Conservation (phyloP, 1,284 basidiomycete species). For the Xerocomus nothofagi region DNA sequence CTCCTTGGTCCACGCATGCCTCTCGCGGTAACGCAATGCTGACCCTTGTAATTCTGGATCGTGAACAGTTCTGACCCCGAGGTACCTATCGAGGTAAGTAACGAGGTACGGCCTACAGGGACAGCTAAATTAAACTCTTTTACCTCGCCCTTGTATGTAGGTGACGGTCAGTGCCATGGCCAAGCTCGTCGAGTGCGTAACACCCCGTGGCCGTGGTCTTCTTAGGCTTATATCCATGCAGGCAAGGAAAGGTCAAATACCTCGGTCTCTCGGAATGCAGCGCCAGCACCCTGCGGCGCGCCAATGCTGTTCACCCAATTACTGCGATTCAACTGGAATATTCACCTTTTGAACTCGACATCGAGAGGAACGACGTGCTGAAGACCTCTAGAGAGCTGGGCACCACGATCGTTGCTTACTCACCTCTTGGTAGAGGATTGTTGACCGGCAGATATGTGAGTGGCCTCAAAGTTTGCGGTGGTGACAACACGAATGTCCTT, state of each 20-base stretch:
- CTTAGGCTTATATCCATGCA: background rate
- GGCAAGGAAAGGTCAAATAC: slow-evolving; percentile 43
- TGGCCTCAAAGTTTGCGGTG: background rate
- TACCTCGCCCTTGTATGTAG: slow-evolving; percentile 11
- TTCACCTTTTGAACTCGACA: slow-evolving; percentile 42
- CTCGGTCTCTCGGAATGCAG: slow-evolving; percentile 49
- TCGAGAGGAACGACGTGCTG: slow-evolving; percentile 32
- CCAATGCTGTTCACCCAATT: slow-evolving; percentile 41
- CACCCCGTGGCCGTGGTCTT: background rate
- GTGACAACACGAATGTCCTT: background rate
- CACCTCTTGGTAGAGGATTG: slow-evolving; percentile 45
- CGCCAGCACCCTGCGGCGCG: slow-evolving; percentile 45
- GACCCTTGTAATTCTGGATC: background rate
- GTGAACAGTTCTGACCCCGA: slow-evolving; percentile 18
- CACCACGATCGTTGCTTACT: slow-evolving; percentile 42
- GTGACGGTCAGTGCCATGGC: slow-evolving; percentile 36
- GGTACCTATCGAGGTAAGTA: slow-evolving; percentile 21
- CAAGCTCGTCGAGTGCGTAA: slow-evolving; percentile 35
- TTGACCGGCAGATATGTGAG: slow-evolving; percentile 42
- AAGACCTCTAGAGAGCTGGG: slow-evolving; percentile 32
- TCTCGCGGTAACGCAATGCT: background rate
- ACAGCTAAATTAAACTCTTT: background rate
- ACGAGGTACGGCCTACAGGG: background rate
- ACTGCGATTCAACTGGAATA: slow-evolving; percentile 48
- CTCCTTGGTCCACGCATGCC: background rate